Percentiles rank a stretch among this genome's conserved stretches.
Evolutionary conservation across 2,329 filamentous ascomycete species (phyloP).

Genomic region (Sordariomycetes sp.): DNA sequence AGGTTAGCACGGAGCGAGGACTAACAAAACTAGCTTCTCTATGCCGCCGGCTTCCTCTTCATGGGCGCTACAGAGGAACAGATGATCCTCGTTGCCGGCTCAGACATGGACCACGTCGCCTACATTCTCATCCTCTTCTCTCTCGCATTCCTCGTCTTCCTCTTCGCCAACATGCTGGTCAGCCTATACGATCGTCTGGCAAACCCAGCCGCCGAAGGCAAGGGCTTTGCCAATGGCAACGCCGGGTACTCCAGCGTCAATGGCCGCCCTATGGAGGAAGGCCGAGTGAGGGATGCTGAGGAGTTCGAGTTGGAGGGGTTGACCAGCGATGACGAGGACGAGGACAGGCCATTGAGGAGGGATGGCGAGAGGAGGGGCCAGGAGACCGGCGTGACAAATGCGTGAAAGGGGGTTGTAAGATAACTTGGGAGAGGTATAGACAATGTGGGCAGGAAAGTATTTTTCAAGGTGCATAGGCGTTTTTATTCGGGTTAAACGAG

Average conservation of each 20-base stretch:
- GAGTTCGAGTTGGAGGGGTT: slow-evolving; percentile 91
- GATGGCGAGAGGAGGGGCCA: slow-evolving; percentile 31
- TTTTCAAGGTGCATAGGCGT: too few species aligned
- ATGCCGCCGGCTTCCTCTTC: slow-evolving; percentile 89
- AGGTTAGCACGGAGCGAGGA: neutral
- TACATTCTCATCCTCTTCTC: slow-evolving; percentile 91
- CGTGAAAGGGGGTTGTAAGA: too few species aligned
- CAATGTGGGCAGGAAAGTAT: too few species aligned
- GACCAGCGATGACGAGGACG: slow-evolving; percentile 80
- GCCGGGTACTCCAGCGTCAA: slow-evolving; percentile 24
- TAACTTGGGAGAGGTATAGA: too few species aligned
- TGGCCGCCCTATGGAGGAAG: slow-evolving; percentile 33
- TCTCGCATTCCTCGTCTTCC: slow-evolving; percentile 80
- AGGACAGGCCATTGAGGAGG: too few species aligned
- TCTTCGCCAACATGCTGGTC: slow-evolving; percentile 82
- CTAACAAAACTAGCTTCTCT: slow-evolving; percentile 57
- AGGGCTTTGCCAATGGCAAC: slow-evolving; percentile 17
- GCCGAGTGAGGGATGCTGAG: slow-evolving; percentile 67
- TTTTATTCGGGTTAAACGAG: too few species aligned
- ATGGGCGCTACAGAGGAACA: slow-evolving; percentile 98
- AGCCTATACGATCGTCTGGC: slow-evolving; percentile 65
- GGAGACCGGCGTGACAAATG: too few species aligned
- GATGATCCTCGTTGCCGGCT: slow-evolving; percentile 67
- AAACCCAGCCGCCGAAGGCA: slow-evolving; percentile 23
- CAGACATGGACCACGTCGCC: slow-evolving; percentile 76